Base-by-base conservation (phyloP, 306 rosid species). In the Trichosanthes cucumerina region DNA sequence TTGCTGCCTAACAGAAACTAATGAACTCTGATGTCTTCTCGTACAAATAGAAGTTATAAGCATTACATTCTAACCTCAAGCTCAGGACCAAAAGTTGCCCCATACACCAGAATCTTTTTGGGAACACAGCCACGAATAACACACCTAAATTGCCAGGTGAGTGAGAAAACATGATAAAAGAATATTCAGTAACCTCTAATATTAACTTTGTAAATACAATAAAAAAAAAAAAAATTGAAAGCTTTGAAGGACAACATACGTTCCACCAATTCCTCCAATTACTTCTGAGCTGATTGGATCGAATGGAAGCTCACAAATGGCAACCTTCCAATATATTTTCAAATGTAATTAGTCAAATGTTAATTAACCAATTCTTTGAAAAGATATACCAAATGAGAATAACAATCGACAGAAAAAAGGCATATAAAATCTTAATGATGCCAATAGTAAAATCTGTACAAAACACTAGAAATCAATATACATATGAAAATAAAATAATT, bases 101-200 rank as follows among this genome's bases (percentile, higher is more conserved):
- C 97, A 79, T 92, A 95, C 75, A 95, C 97, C 91, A 95, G 82
- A 85, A 95, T 95, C 93, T 95, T 95, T 80, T 95, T 95, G 57
- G 98, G 98, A 86, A 95, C 98, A 87, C 98, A 95, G 41, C 98
- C 98, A 83, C 98, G 98, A 88, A 95, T 77, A 53, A 95, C 98
- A 78, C 98, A 95, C 82, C 98, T 95, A 83, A 21, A 77, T 87
- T 83, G 79, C 62, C 73, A 80, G 84, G 72, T 24, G 80, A 70
- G 53, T 64, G 44, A 70, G 57, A 82, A 71, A 44, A 80, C 65
- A 56, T 72, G 79, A 68, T n/a, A 82, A 82, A 82, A 62, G 34
- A 44, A 39, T n/a, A 13, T 75, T 81, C 31, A 34, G 34, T 41
- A 12, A 19, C 68, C 3, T 7, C 77, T 13, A 23, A 23, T 33